phyloP scores from a whole-genome alignment of 176 grass and related monocot genomes.

The Aegilops speltoides region DNA sequence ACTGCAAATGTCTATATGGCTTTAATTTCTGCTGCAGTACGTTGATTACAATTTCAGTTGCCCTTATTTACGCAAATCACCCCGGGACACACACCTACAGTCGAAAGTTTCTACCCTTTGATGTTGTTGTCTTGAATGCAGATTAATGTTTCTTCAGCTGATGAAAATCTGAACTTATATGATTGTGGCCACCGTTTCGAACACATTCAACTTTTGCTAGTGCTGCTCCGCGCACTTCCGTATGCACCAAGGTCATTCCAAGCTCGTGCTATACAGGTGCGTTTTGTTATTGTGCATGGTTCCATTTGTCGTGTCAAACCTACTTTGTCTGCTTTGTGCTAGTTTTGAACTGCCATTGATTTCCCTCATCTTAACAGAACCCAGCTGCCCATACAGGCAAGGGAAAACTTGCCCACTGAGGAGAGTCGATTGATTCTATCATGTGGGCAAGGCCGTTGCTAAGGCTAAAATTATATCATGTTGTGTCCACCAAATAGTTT shows the following conservation, averaged over 20 bases:
- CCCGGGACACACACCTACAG: neutral
- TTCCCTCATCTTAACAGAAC: neutral
- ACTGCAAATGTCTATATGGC: slow-evolving; percentile 89
- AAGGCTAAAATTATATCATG: neutral
- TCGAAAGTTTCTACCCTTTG: slow-evolving; percentile 1
- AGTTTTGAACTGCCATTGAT: slow-evolving; percentile 14
- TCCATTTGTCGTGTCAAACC: slow-evolving; percentile 5
- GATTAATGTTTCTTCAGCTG: slow-evolving; percentile 79
- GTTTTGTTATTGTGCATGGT: slow-evolving; percentile 30
- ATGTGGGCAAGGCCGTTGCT: neutral
- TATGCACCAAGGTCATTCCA: slow-evolving; percentile 94
- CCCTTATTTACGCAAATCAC: neutral
- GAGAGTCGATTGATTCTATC: neutral
- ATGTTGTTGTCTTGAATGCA: slow-evolving; percentile 44
- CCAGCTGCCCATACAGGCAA: slow-evolving; percentile 8
- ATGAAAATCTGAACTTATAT: slow-evolving; percentile 93
- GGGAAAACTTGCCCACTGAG: neutral
- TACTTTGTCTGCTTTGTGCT: neutral
- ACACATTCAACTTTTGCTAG: slow-evolving; percentile 83
- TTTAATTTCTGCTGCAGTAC: slow-evolving; percentile 88
- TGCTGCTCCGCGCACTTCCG: slow-evolving; percentile 81
- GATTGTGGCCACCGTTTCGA: slow-evolving; percentile 94
- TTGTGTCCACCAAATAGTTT: neutral
- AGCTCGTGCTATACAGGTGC: slow-evolving; percentile 96
- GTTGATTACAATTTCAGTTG: neutral